Evolutionary conservation across 352 stramenopile species (phyloP).

Genomic region (Elongisporangium prolatum): DNA sequence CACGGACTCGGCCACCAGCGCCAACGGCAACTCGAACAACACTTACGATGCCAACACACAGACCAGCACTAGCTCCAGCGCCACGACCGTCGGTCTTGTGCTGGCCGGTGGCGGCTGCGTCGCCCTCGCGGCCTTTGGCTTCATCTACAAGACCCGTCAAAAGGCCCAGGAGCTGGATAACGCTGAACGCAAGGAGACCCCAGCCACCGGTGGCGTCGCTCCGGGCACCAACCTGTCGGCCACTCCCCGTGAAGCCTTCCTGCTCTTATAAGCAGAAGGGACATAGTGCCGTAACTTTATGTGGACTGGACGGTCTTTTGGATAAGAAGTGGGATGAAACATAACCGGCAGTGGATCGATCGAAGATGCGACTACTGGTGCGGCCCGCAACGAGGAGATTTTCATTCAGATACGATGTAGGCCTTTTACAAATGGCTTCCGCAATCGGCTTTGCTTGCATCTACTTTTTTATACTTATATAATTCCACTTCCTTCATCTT

Average conservation of each 20-base stretch:
- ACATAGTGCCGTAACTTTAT: background rate
- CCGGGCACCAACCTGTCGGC: background rate
- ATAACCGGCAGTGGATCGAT: background rate
- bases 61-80: slow-evolving; percentile 5
- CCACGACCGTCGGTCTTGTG: slow-evolving; percentile 19
- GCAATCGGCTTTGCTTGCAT: background rate
- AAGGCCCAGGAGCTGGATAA: slow-evolving; percentile 52
- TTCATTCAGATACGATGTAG: background rate
- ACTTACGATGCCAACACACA: slow-evolving; percentile 40
- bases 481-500: background rate
- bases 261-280: background rate
- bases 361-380: background rate
- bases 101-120: slow-evolving; percentile 27
- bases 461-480: slow-evolving; percentile 1
- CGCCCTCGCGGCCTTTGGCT: slow-evolving; percentile 55
- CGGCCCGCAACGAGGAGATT: background rate
- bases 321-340: background rate
- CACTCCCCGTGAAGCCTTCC: background rate
- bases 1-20: slow-evolving; percentile 8
- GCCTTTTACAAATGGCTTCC: background rate
- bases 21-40: slow-evolving; percentile 15
- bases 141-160: slow-evolving; percentile 77
- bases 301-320: background rate
- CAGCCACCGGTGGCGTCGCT: background rate
- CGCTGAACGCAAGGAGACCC: slow-evolving; percentile 35